A percentile compares a stretch with the other conserved stretches of the same genome.
Evolutionary conservation across 2,329 filamentous ascomycete species (phyloP).

Genomic region (Scorias spongiosa): DNA sequence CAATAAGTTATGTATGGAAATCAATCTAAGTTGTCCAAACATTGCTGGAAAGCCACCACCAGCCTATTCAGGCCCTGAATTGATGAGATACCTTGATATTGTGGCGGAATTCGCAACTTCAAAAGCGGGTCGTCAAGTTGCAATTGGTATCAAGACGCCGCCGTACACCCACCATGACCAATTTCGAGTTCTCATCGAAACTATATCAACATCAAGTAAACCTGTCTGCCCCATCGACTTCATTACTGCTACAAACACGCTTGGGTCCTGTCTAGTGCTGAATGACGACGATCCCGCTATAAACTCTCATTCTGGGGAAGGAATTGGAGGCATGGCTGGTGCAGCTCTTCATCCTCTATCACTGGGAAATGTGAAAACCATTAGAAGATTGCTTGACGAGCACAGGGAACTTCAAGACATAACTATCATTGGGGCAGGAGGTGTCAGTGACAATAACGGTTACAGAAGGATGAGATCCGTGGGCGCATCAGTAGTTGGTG

Average conservation of each 20-base stretch:
- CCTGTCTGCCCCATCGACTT: constrained; percentile 42
- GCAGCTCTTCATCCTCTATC: constrained; percentile 57
- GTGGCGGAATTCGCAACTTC: constrained; percentile 18
- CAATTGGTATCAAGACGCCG: constrained; percentile 56
- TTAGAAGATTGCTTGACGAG: constrained; percentile 44
- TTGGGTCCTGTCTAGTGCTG: constrained; percentile 53
- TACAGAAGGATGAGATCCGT: constrained; percentile 50
- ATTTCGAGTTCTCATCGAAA: constrained; percentile 41
- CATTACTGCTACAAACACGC: constrained; percentile 59
- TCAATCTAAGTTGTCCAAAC: constrained; percentile 69
- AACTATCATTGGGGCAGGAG: constrained; percentile 55
- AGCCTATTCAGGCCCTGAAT: constrained; percentile 42
- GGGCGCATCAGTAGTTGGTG: constrained; percentile 50
- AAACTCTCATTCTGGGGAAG: constrained; percentile 36
- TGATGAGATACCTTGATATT: constrained; percentile 40
- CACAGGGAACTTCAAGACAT: constrained; percentile 36
- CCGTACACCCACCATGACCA: constrained; percentile 59
- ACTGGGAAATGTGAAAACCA: constrained; percentile 57
- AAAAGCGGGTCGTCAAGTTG: constrained; percentile 17
- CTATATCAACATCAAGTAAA: constrained; percentile 27
- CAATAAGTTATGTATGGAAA: constrained; percentile 51
- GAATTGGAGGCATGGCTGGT: constrained; percentile 58
- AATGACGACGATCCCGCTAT: constrained; percentile 23
- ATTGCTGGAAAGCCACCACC: constrained; percentile 54
- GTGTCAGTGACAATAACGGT: constrained; percentile 49